Conservation (phyloP, 1,284 basidiomycete genomes). For the Cutaneotrichosporon spelunceum region DNA sequence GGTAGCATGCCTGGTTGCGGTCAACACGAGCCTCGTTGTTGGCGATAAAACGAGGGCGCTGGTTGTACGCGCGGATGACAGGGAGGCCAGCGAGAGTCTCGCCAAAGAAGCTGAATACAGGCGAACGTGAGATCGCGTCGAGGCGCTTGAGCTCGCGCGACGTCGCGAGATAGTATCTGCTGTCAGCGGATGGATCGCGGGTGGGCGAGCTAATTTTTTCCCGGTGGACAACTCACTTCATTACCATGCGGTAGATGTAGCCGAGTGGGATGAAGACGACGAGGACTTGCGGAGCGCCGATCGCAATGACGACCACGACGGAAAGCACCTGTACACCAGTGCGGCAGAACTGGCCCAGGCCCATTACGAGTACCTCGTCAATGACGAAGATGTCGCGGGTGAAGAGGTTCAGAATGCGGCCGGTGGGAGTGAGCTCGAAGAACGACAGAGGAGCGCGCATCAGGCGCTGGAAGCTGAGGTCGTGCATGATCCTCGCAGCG, state of each 20-base stretch:
- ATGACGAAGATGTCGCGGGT: constrained; percentile 89
- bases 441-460: constrained; percentile 80
- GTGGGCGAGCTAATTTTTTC: too few species aligned
- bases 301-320: constrained; percentile 73
- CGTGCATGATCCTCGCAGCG: constrained; percentile 72
- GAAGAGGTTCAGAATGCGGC: constrained; percentile 64
- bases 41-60: constrained; percentile 68
- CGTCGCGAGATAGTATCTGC: constrained; percentile 82
- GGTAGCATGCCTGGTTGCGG: constrained; percentile 57
- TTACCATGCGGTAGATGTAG: constrained; percentile 71
- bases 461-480: constrained; percentile 60
- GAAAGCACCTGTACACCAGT: constrained; percentile 61
- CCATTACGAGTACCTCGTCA: constrained; percentile 72
- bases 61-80: constrained; percentile 75
- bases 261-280: constrained; percentile 69
- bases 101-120: constrained; percentile 83
- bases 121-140: constrained; percentile 83
- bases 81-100: constrained; percentile 80
- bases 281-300: constrained; percentile 78
- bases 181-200: constrained; percentile 11
- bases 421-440: constrained; percentile 79
- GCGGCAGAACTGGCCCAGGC: constrained; percentile 65
- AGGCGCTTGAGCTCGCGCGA: constrained; percentile 88
- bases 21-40: constrained; percentile 70
- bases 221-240: constrained; percentile 57